Evolutionary conservation across 495 filamentous ascomycete species (phyloP).

Genomic region (Aspergillus heteromorphus): DNA sequence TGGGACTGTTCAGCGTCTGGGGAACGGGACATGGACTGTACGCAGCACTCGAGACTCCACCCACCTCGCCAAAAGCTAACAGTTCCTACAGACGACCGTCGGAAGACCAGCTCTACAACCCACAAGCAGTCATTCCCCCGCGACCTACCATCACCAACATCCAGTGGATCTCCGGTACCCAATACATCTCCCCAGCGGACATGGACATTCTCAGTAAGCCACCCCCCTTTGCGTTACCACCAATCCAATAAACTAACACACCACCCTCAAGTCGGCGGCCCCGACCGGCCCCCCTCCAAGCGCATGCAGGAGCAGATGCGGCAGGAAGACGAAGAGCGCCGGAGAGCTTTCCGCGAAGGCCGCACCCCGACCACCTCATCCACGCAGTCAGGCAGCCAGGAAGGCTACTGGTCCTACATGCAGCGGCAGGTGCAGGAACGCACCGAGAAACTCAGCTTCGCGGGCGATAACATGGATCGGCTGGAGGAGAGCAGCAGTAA

Average conservation of each 20-base stretch:
- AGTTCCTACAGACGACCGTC: constrained; percentile 34
- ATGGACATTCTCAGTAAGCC: constrained; percentile 71
- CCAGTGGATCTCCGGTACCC: constrained; percentile 94
- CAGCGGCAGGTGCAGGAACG: constrained; percentile 80
- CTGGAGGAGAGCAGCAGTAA: constrained; percentile 71
- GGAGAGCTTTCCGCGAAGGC: constrained; percentile 39
- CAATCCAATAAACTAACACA: constrained; percentile 12
- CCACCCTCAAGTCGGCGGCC: constrained; percentile 60
- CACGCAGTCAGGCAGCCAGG: constrained; percentile 28
- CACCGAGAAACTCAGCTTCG: constrained; percentile 76
- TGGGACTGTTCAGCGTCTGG: constrained; percentile 75
- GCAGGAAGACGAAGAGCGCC: constrained; percentile 51
- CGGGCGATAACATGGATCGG: constrained; percentile 77
- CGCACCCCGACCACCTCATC: constrained; percentile 20
- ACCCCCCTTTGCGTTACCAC: background rate
- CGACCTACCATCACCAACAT: constrained; percentile 94
- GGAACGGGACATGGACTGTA: constrained; percentile 59
- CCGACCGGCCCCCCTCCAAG: constrained; percentile 75
- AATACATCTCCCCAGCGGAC: constrained; percentile 83
- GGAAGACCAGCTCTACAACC: constrained; percentile 73
- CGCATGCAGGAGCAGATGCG: constrained; percentile 66
- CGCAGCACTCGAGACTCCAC: too few species aligned
- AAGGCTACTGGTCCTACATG: constrained; percentile 68
- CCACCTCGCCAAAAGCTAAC: too few species aligned
- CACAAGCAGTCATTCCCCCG: constrained; percentile 61